phyloP scores from a whole-genome alignment of 2,329 filamentous ascomycete genomes.

The Talaromyces sp. region DNA sequence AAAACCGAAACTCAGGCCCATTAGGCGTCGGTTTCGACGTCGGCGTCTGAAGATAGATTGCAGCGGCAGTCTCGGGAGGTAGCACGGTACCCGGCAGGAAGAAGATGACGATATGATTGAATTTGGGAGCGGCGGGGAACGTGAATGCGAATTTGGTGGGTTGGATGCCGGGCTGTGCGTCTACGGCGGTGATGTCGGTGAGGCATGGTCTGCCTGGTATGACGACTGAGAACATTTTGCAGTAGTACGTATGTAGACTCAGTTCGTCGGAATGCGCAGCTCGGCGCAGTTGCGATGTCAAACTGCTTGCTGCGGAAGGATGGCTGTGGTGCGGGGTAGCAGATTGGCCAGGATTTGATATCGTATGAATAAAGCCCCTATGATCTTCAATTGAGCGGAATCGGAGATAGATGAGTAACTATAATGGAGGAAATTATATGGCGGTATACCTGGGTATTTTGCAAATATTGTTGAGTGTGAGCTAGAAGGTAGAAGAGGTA shows the following conservation, averaged over 20 bases:
- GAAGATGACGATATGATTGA: slow-evolving; percentile 81
- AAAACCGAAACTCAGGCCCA: slow-evolving; percentile 69
- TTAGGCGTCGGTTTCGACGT: slow-evolving; percentile 35
- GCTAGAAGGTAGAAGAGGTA: background rate
- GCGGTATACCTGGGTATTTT: too few species aligned
- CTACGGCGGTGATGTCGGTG: slow-evolving; percentile 53
- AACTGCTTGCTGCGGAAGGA: background rate
- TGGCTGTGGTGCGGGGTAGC: background rate
- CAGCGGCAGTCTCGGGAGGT: slow-evolving; percentile 74
- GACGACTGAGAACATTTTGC: slow-evolving; percentile 60
- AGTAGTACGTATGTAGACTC: background rate
- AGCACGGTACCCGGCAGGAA: slow-evolving; percentile 75
- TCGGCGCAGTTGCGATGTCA: background rate
- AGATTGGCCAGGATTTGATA: background rate
- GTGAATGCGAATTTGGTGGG: slow-evolving; percentile 64
- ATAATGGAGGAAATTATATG: background rate
- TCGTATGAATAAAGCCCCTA: background rate
- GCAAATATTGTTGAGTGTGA: background rate
- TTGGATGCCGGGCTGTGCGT: slow-evolving; percentile 54
- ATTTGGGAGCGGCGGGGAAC: slow-evolving; percentile 61
- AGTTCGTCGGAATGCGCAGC: background rate
- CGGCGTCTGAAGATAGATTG: slow-evolving; percentile 82
- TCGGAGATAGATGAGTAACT: background rate
- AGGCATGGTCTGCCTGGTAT: slow-evolving; percentile 61
- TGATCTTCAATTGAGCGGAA: background rate